Percentiles rank a stretch among this genome's conserved stretches.
These are phyloP conservation scores for Lachnellula willkommii DNA, from an alignment of 2,329 filamentous ascomycete genomes.

Conservation along the genomic window DNA sequence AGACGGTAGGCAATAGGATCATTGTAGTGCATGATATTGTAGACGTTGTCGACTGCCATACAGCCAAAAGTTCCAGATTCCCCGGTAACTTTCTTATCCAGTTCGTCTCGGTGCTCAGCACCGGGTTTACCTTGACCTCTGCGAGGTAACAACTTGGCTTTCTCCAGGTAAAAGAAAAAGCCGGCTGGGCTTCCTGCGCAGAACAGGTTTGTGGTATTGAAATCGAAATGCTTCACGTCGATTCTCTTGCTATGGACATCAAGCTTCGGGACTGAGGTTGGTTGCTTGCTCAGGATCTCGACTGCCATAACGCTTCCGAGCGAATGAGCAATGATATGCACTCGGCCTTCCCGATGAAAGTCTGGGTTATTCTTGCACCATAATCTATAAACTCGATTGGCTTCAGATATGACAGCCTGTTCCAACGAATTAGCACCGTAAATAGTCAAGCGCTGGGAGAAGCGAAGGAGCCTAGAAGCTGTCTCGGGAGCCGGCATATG, in stretches of 20 bases:
- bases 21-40: constrained; percentile 74
- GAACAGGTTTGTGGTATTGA: constrained; percentile 86
- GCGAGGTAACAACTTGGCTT: constrained; percentile 65
- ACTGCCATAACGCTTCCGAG: constrained; percentile 92
- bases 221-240: constrained; percentile 68
- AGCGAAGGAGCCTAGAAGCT: no score
- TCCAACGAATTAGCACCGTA: no score
- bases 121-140: constrained; percentile 71
- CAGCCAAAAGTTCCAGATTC: constrained; percentile 79
- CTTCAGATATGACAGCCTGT: constrained; percentile 73
- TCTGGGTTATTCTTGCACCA: constrained; percentile 93
- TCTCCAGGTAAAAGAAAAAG: constrained; percentile 87
- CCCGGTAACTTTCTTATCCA: constrained; percentile 61
- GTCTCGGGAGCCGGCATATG: no score
- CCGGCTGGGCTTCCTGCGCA: constrained; percentile 84
- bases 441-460: no score
- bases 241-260: constrained; percentile 38
- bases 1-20: constrained; percentile 84
- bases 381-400: constrained; percentile 89
- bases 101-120: constrained; percentile 56
- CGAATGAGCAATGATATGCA: constrained; percentile 90
- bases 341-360: constrained; percentile 73
- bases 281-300: constrained; percentile 85
- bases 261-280: constrained; percentile 58
- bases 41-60: constrained; percentile 89